Evolutionary conservation across 2,329 filamentous ascomycete species (phyloP).

Genomic region (Raffaelea albimanens): DNA sequence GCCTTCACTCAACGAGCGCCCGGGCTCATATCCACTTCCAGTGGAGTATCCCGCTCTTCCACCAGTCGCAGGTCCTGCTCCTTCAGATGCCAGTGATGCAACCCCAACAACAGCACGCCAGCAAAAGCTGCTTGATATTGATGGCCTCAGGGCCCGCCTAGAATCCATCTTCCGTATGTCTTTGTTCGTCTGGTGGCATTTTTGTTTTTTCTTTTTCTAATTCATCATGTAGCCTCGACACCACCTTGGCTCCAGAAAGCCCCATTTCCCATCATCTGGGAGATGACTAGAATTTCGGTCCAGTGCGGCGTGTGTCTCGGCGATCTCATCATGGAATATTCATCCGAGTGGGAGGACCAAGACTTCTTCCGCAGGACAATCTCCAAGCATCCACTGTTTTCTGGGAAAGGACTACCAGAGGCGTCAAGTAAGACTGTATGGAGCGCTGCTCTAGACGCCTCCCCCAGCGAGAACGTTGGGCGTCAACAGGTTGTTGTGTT

Average conservation of each 20-base stretch:
- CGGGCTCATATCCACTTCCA: conserved; percentile 4
- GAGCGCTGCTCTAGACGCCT: conserved; percentile 25
- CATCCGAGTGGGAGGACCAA: conserved; percentile 34
- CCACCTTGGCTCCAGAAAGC: conserved; percentile 31
- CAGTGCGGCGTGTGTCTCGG: conserved; percentile 33
- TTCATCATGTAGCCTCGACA: conserved; percentile 22
- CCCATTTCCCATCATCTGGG: conserved; percentile 42
- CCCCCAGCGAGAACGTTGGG: conserved; percentile 18
- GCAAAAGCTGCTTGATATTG: too few species aligned
- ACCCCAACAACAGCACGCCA: neutral
- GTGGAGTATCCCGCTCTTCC: conserved; percentile 6
- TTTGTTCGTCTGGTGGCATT: neutral
- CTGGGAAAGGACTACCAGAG: conserved; percentile 38
- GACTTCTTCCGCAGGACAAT: conserved; percentile 31
- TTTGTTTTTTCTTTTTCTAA: neutral
- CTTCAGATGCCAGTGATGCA: neutral
- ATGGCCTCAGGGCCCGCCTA: conserved; percentile 20
- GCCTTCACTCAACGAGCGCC: neutral
- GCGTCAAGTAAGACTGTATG: conserved; percentile 34
- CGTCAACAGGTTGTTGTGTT: conserved; percentile 30
- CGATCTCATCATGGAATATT: conserved; percentile 25
- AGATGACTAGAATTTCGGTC: conserved; percentile 36
- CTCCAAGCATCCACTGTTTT: conserved; percentile 27
- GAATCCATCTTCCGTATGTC: conserved; percentile 30
- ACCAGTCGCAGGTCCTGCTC: conserved; percentile 4